phyloP scores from a whole-genome alignment of 129 eudicot genomes.

The Heracleum sosnowskyi region DNA sequence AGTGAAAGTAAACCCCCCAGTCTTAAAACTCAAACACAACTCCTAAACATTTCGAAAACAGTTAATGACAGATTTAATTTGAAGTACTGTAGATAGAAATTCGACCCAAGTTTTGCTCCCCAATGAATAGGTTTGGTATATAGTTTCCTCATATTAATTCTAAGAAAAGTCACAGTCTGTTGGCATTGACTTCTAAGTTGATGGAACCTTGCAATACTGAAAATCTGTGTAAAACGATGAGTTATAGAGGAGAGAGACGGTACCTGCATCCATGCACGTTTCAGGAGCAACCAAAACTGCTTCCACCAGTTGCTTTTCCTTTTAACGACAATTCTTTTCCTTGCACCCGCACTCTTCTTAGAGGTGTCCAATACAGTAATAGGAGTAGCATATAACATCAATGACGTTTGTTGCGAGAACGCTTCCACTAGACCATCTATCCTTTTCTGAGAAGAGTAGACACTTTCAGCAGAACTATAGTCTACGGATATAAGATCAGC shows the following conservation, averaged over 20 bases:
- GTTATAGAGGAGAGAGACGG: neutral
- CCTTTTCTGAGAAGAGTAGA: constrained; percentile 63
- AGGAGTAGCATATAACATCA: constrained; percentile 60
- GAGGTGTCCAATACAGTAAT: constrained; percentile 27
- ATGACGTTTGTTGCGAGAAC: constrained; percentile 55
- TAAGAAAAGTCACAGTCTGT: neutral
- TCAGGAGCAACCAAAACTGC: constrained; percentile 76
- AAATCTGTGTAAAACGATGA: neutral
- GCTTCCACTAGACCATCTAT: constrained; percentile 85
- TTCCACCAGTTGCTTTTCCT: constrained; percentile 79
- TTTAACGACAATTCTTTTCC: constrained; percentile 32
- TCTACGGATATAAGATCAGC: constrained; percentile 97
- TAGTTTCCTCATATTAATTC: neutral
- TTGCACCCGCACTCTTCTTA: constrained; percentile 21
- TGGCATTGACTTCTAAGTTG: neutral
- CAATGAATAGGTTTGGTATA: neutral
- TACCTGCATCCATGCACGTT: constrained; percentile 99
- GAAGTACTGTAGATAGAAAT: neutral
- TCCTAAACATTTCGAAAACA: neutral
- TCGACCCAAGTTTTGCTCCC: neutral
- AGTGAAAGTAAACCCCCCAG: neutral
- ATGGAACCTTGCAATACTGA: neutral
- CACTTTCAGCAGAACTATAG: constrained; percentile 88
- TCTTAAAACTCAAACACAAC: neutral
- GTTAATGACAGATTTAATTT: neutral